Evolutionary conservation across 75 land plant species (phyloP).

Genomic region (Larix kaempferi): DNA sequence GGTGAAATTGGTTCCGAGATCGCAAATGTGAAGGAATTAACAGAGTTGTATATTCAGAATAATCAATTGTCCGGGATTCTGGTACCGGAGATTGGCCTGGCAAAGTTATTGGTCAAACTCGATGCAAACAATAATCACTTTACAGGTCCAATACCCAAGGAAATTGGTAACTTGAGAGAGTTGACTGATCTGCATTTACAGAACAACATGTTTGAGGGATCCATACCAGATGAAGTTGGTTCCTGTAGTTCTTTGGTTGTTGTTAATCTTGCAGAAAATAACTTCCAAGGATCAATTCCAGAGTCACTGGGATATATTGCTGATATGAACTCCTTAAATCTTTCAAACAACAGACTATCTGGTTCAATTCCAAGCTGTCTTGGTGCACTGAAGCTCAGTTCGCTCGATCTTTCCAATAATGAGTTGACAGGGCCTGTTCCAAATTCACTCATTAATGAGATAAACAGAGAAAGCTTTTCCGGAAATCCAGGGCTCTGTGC

Average conservation of each 20-base stretch:
- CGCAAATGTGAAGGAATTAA: slow-evolving; percentile 52
- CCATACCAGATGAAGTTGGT: slow-evolving; percentile 52
- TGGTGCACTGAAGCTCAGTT: slow-evolving; percentile 36
- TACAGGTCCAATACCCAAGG: slow-evolving; percentile 59
- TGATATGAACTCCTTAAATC: slow-evolving; percentile 47
- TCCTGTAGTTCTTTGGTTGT: slow-evolving; percentile 31
- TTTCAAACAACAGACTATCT: slow-evolving; percentile 59
- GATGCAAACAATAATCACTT: slow-evolving; percentile 64
- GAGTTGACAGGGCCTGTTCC: slow-evolving; percentile 64
- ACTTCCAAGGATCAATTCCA: slow-evolving; percentile 64
- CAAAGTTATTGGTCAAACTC: slow-evolving; percentile 41
- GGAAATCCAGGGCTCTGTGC: slow-evolving; percentile 72
- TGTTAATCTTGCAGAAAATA: slow-evolving; percentile 45
- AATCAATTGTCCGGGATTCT: slow-evolving; percentile 41
- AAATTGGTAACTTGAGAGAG: slow-evolving; percentile 34
- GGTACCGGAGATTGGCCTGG: slow-evolving; percentile 45
- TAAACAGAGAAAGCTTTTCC: slow-evolving; percentile 40
- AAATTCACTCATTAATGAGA: slow-evolving; percentile 25
- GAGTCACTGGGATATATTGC: slow-evolving; percentile 45
- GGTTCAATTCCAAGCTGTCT: slow-evolving; percentile 64
- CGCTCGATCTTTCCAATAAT: slow-evolving; percentile 72
- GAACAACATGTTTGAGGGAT: slow-evolving; percentile 48
- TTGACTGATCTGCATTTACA: slow-evolving; percentile 43
- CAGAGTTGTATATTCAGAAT: slow-evolving; percentile 43
- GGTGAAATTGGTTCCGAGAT: slow-evolving; percentile 51